A percentile compares a stretch with the other conserved stretches of the same genome.
Evolutionary conservation across 129 eudicot species (phyloP).

Genomic region (Silybum marianum): DNA sequence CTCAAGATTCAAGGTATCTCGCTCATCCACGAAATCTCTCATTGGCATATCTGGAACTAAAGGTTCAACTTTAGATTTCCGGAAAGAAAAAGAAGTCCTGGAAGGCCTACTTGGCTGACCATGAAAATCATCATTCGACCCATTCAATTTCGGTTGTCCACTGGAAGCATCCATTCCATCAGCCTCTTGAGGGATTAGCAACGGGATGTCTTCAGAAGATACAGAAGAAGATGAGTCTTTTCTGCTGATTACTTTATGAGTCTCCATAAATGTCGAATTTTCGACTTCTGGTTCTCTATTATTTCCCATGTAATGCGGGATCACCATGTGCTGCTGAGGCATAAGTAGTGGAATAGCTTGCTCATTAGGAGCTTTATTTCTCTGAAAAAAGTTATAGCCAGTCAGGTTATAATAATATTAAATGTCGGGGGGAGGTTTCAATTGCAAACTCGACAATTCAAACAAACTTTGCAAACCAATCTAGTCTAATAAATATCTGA

Average conservation of each 20-base stretch:
- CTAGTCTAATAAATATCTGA: too few relatives aligned
- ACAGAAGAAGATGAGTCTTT: conserved; percentile 63
- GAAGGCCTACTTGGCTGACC: conserved; percentile 64
- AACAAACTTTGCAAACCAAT: too few relatives aligned
- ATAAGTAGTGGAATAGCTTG: conserved; percentile 89
- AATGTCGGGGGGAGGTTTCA: too few relatives aligned
- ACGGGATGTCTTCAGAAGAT: conserved; percentile 80
- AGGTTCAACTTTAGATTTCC: conserved; percentile 62
- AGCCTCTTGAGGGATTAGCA: conserved; percentile 89
- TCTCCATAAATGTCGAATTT: conserved; percentile 26
- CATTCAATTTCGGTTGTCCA: conserved; percentile 46
- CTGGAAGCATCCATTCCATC: conserved; percentile 53
- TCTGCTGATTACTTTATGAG: conserved; percentile 40
- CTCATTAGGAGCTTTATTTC: conserved; percentile 96
- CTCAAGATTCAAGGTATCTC: conserved; percentile 31
- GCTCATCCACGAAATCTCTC: conserved; percentile 92
- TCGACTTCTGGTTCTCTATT: conserved; percentile 45
- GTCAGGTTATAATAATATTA: not conserved
- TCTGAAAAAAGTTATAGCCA: conserved; percentile 52
- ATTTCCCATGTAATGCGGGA: conserved; percentile 90
- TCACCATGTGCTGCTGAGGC: conserved; percentile 99
- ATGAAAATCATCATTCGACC: conserved; percentile 41
- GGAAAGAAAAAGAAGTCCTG: conserved; percentile 66
- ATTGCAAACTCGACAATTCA: too few relatives aligned
- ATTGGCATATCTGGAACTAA: conserved; percentile 71